A percentile compares a stretch with the other conserved stretches of the same genome.
Conservation (phyloP, 345 rosid species). For the Eucalyptus melliodora region DNA sequence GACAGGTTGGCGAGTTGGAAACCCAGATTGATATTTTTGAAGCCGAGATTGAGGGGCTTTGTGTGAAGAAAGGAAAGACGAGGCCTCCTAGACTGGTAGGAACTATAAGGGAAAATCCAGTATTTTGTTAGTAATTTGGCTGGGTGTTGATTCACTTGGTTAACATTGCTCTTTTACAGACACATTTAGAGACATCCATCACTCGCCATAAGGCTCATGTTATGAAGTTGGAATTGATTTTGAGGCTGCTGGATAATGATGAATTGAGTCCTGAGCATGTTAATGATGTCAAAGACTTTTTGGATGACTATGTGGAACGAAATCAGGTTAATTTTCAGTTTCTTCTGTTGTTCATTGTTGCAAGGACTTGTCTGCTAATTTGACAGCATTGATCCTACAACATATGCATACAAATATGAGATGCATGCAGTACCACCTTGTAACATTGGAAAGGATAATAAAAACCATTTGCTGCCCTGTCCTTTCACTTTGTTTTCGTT, state of each 20-base stretch:
- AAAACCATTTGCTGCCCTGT: not conserved
- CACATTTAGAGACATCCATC: slow-evolving; percentile 92
- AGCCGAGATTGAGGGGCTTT: slow-evolving; percentile 91
- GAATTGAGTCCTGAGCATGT: slow-evolving; percentile 98
- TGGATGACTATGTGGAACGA: slow-evolving; percentile 96
- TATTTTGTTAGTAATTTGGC: not conserved
- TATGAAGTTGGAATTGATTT: slow-evolving; percentile 84
- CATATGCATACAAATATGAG: not conserved
- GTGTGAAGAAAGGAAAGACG: slow-evolving; percentile 97
- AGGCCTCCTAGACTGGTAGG: slow-evolving; percentile 96
- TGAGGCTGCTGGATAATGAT: slow-evolving; percentile 96
- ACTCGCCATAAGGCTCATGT: slow-evolving; percentile 92
- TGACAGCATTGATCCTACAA: not conserved
- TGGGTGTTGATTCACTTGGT: not conserved
- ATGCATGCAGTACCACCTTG: not conserved
- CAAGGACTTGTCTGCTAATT: not conserved
- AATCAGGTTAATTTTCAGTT: slow-evolving; percentile 60
- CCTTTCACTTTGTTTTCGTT: not conserved
- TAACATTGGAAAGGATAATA: not conserved
- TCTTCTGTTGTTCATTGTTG: not conserved
- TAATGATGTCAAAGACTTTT: slow-evolving; percentile 87
- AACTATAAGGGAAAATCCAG: not conserved
- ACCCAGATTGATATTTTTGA: slow-evolving; percentile 92
- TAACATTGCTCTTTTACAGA: slow-evolving; percentile 19
- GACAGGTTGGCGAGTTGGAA: slow-evolving; percentile 90